Conservation (phyloP, 768 basidiomycete species). For the Lentinula raphanica region DNA sequence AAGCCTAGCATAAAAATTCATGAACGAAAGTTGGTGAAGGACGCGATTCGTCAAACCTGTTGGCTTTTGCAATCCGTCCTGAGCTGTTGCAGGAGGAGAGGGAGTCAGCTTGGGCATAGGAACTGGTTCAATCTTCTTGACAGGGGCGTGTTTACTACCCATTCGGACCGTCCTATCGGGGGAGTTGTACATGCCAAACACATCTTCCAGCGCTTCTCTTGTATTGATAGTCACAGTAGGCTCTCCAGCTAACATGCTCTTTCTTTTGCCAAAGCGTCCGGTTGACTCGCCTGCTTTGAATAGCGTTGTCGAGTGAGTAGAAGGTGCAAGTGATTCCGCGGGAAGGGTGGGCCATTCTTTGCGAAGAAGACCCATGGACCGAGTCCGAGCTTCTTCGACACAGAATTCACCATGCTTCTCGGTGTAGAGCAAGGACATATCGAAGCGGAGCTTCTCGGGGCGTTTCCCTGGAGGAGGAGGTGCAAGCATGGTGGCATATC, state of each 20-base stretch:
- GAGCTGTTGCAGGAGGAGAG: slow-evolving; percentile 25
- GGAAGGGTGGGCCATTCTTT: slow-evolving; percentile 80
- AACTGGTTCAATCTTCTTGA: slow-evolving; percentile 56
- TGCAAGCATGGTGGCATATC: slow-evolving; percentile 71
- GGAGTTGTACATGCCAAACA: slow-evolving; percentile 95
- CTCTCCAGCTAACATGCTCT: slow-evolving; percentile 47
- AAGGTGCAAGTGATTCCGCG: slow-evolving; percentile 26
- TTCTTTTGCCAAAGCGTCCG: slow-evolving; percentile 31
- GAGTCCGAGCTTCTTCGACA: slow-evolving; percentile 76
- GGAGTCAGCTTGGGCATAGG: slow-evolving; percentile 36
- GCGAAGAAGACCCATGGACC: slow-evolving; percentile 74
- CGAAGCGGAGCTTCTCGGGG: slow-evolving; percentile 66
- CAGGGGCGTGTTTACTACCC: slow-evolving; percentile 70
- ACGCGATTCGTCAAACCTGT: slow-evolving; percentile 20
- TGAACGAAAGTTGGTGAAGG: slow-evolving; percentile 11
- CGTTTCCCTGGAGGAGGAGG: slow-evolving; percentile 65
- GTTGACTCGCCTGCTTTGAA: slow-evolving; percentile 52
- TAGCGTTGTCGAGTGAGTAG: slow-evolving; percentile 31
- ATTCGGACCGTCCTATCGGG: slow-evolving; percentile 69
- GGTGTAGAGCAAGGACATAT: slow-evolving; percentile 68
- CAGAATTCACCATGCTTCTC: slow-evolving; percentile 78
- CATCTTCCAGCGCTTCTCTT: slow-evolving; percentile 88
- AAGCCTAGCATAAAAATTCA: slow-evolving; percentile 37
- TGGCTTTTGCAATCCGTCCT: slow-evolving; percentile 20
- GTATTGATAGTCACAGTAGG: slow-evolving; percentile 96